Percentiles rank a stretch among this genome's conserved stretches.
These are phyloP conservation scores for Saccharomycopsis vini DNA, from an alignment of 805 yeast genomes.

Conservation along the genomic window DNA sequence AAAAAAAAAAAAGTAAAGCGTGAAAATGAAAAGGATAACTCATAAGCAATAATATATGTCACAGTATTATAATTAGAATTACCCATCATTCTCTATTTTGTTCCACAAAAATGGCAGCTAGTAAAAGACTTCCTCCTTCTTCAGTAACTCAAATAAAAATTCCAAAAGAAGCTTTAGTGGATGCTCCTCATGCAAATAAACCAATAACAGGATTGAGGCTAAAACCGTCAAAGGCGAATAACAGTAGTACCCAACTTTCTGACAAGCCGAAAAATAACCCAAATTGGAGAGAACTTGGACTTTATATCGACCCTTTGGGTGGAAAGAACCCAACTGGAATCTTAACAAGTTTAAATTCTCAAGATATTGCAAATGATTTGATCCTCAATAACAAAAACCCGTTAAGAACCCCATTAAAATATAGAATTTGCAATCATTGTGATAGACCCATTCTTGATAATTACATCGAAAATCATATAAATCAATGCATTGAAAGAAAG, in stretches of 20 bases:
- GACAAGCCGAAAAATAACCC: neutral
- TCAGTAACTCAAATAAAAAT: conserved; percentile 7
- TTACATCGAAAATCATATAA: conserved; percentile 32
- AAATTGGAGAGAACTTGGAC: conserved; percentile 28
- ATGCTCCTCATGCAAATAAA: neutral
- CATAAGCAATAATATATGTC: neutral
- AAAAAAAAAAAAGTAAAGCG: no score
- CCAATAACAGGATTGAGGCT: conserved; percentile 9
- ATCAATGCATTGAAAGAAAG: conserved; percentile 29
- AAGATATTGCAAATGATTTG: conserved; percentile 5
- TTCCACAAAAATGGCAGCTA: neutral
- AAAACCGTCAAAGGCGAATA: conserved; percentile 7
- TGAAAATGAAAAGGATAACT: no score
- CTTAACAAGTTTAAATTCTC: neutral
- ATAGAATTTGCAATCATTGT: conserved; percentile 41
- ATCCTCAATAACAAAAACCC: conserved; percentile 26
- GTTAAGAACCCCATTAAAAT: conserved; percentile 31
- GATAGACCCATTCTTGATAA: conserved; percentile 35
- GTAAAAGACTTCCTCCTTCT: conserved; percentile 16
- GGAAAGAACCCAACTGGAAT: neutral
- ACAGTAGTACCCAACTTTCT: neutral
- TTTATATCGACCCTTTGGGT: conserved; percentile 23
- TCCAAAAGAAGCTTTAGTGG: conserved; percentile 4
- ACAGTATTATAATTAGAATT: neutral
- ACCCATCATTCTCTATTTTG: neutral